phyloP scores from a whole-genome alignment of 164 flowering plant species.

The Macadamia tetraphylla region DNA sequence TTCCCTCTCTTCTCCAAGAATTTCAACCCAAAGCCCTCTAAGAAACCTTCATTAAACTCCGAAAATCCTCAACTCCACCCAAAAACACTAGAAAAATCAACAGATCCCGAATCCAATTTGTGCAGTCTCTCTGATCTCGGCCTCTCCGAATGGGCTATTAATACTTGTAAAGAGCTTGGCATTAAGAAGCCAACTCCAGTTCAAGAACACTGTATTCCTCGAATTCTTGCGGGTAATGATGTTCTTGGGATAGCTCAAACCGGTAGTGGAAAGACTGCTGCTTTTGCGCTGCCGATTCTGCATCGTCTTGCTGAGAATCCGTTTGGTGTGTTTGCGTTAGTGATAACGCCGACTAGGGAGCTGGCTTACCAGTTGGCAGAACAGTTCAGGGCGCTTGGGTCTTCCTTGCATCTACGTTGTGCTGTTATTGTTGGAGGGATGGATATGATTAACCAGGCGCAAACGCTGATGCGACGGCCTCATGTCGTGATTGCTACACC shows the following conservation, averaged over 20 bases:
- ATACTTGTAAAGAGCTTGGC: conserved; percentile 72
- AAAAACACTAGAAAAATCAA: conserved; percentile 9
- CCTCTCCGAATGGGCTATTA: conserved; percentile 61
- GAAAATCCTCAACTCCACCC: conserved; percentile 8
- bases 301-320: conserved; percentile 62
- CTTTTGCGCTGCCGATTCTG: conserved; percentile 87
- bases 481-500: conserved; percentile 92
- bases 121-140: conserved; percentile 51
- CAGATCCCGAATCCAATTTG: conserved; percentile 4
- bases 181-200: conserved; percentile 70
- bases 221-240: conserved; percentile 65
- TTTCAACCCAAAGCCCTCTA: conserved; percentile 12
- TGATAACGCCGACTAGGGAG: conserved; percentile 89
- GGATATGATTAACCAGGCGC: conserved; percentile 66
- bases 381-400: conserved; percentile 84
- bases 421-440: conserved; percentile 89
- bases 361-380: conserved; percentile 88
- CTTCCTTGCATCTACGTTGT: conserved; percentile 54
- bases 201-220: conserved; percentile 79
- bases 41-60: not conserved
- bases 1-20: conserved; percentile 32
- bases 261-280: conserved; percentile 93
- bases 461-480: conserved; percentile 52
- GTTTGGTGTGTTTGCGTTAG: conserved; percentile 76
- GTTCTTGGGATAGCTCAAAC: conserved; percentile 88